Conservation (phyloP, 371 early-diverging fungal species). For the Actinomortierella ambigua region DNA sequence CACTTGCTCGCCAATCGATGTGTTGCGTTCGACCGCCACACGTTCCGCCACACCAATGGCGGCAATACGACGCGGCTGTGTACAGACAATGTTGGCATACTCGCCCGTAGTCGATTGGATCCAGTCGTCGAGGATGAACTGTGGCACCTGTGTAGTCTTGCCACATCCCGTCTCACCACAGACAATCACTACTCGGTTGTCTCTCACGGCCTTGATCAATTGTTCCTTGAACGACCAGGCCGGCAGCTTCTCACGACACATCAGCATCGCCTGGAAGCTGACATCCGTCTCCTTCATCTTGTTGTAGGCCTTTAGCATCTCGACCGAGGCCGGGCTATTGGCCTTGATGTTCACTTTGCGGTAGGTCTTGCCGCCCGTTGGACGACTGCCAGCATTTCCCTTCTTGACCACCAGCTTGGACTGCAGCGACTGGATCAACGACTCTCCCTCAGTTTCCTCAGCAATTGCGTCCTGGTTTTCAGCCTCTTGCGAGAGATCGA, state of each 20-base stretch:
- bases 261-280: constrained; percentile 58
- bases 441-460: constrained; percentile 4
- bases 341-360: constrained; percentile 33
- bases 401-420: constrained; percentile 8
- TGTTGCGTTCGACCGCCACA: constrained; percentile 72
- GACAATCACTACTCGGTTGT: constrained; percentile 65
- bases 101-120: constrained; percentile 57
- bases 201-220: constrained; percentile 59
- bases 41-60: constrained; percentile 87
- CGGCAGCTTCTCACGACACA: constrained; percentile 65
- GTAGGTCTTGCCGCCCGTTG: constrained; percentile 4
- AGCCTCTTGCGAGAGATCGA: constrained; percentile 24
- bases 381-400: too few relatives aligned
- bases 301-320: constrained; percentile 36
- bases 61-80: constrained; percentile 94
- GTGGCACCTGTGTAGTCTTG: constrained; percentile 89
- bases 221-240: constrained; percentile 62
- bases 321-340: constrained; percentile 33
- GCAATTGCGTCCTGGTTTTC: constrained; percentile 36
- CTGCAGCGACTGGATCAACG: constrained; percentile 10
- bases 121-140: constrained; percentile 82
- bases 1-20: constrained; percentile 56
- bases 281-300: constrained; percentile 38
- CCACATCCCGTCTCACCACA: constrained; percentile 91
- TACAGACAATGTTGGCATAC: constrained; percentile 79